Base-by-base conservation (phyloP, 805 yeast genomes). In the Metschnikowia amazonensis region DNA sequence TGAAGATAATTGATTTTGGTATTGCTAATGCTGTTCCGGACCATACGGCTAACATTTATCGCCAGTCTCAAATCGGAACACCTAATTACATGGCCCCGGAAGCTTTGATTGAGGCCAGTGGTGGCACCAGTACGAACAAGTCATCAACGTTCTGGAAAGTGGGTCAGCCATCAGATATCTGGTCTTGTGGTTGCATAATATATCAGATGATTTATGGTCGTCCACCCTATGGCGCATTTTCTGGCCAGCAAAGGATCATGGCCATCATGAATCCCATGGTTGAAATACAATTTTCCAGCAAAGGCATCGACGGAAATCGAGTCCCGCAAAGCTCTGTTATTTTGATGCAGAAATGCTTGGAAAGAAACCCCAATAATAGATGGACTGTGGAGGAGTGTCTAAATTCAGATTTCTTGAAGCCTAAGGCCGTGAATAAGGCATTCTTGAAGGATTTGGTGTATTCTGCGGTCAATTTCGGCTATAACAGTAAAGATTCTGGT, bases 51-150 rank as follows among this genome's bases (percentile, higher is more conserved):
- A 92, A 94, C 56, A 79, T 92, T 16, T 90, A 90, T 60, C 75
- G 97, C 47, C 95, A 88, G 48, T 79, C 89, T 5, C 97, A 89
- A 61, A 84, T 89, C 43, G 99, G 99, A 4, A 92, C 99, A 0
- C 96, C 97, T 1, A 89, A 86, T 62, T 94, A 92, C 63, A 94
- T 92, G 98, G 97, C 99, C 0, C 99, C 99, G 0, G 99, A 92
- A 64, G 87, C 97, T 0, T 67, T 92, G 48, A 74, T 84, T 36
- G 95, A 85, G 63, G 42, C 28, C 10, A 30, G 35, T 13, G 35
- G 35, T 17, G 35, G 35, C 6, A 20, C 42, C 20, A 23, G 28
- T 23, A 79, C 67, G 24, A 71, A 63, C 42, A 70, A 66, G 27
- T 37, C 56, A 3, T 24, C 50, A 2, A 46, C 48, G 6, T 66